Evolutionary conservation across 176 grass and related monocot genomes (phyloP), one percentile per base, ranked within the genome.

Genomic region (Themeda triandra): DNA sequence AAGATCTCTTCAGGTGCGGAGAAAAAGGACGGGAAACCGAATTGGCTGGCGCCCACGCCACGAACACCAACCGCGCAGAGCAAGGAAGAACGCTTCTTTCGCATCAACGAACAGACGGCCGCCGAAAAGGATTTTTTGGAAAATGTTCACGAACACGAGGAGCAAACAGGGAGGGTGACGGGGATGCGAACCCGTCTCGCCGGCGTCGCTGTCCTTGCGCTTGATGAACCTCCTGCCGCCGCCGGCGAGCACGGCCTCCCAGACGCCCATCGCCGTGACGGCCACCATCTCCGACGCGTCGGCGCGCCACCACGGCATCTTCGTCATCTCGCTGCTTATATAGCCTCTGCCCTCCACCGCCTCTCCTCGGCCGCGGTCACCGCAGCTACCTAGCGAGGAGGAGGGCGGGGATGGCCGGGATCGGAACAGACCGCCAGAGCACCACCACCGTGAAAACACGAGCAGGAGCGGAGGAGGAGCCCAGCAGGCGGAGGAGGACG

Each of bases 201-300:
- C 95, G 45, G 92, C 90, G 76, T 94, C 90, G 69, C 84, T 91
- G 69, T 97, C 95, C 86, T 94, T 97, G 53, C 92, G 90, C 90
- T 97, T 94, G 81, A 94, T 86, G 85, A 94, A 94, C 30, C 82
- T 79, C 81, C 90, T 75, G 65, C 92, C 92, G 53, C 88, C 86
- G 73, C 84, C 86, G n/a, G 90, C 89, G 23, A 98, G 87, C 73
- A 98, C 90, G 25, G 90, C 89, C 81, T 98, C 92, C 85, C 90
- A 90, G 31, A 98, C 82, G 82, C 91, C 95, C 92, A 98, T 98
- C 53, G 84, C 84, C 63, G 88, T 63, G 32, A 87, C 76, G 35
- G 86, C 72, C 66, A 80, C 77, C 84, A 87, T 75, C 80, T 83
- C 84, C 37, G 89, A 86, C 31, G 92, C 86, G 87, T 94, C 94